Evolutionary conservation across 495 filamentous ascomycete species (phyloP).

Genomic region (Penicillium maclennaniae): DNA sequence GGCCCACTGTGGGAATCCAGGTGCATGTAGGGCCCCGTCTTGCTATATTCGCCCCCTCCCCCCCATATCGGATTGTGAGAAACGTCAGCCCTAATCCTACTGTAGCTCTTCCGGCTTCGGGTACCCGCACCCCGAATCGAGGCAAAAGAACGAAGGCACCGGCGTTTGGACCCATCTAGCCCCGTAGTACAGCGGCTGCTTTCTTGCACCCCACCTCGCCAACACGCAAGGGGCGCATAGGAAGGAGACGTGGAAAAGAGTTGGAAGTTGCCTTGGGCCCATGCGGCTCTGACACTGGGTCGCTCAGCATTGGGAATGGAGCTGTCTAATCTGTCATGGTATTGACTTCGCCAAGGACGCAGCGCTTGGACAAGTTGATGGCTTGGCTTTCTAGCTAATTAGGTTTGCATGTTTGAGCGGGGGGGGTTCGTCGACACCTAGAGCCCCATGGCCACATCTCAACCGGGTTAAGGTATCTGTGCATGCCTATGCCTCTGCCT

Average conservation of each 20-base stretch:
- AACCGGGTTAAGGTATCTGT: background rate
- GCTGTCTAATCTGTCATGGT: background rate
- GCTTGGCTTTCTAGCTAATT: background rate
- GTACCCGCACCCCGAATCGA: background rate
- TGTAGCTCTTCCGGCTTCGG: background rate
- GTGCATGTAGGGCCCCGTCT: constrained; percentile 1
- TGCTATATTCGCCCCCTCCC: background rate
- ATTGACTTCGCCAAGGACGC: background rate
- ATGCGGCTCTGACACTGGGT: constrained; percentile 5
- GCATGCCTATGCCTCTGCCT: background rate
- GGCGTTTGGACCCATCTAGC: background rate
- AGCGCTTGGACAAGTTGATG: background rate
- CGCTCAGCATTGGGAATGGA: background rate
- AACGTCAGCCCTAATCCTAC: background rate
- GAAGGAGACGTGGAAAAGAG: background rate
- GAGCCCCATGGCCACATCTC: background rate
- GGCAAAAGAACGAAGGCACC: background rate
- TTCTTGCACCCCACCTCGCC: constrained; percentile 7
- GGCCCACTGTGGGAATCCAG: constrained; percentile 3
- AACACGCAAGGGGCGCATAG: constrained; percentile 13
- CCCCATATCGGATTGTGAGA: background rate
- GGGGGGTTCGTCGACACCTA: background rate
- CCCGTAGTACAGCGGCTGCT: constrained; percentile 4
- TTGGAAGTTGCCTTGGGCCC: background rate
- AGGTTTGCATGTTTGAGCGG: background rate